phyloP scores from a whole-genome alignment of 306 rosid genomes.

The Elaeagnus macrophylla region DNA sequence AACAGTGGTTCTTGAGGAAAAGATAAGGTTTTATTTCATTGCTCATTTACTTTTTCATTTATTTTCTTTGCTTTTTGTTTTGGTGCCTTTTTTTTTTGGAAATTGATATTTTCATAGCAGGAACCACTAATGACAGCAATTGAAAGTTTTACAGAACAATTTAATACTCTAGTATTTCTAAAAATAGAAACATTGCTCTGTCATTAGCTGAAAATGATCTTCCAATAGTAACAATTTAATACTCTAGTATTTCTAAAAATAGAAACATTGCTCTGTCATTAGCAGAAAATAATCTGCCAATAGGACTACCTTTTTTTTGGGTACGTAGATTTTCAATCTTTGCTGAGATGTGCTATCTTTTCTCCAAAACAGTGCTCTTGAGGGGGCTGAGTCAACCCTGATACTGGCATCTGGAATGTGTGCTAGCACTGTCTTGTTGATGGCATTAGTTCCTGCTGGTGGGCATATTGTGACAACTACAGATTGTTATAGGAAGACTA shows the following conservation, averaged over 20 bases:
- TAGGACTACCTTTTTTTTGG: too few species aligned
- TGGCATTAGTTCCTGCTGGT: conserved; percentile 95
- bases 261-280: too few species aligned
- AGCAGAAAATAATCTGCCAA: too few species aligned
- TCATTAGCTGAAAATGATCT: too few species aligned
- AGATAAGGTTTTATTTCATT: conserved; percentile 58
- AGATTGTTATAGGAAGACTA: conserved; percentile 90
- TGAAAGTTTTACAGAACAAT: too few species aligned
- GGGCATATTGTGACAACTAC: conserved; percentile 97
- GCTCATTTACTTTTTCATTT: background rate
- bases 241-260: too few species aligned
- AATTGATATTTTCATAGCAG: too few species aligned
- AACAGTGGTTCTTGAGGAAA: conserved; percentile 77
- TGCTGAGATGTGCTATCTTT: conserved; percentile 2
- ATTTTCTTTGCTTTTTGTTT: background rate
- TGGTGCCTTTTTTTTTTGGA: background rate
- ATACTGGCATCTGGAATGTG: conserved; percentile 92
- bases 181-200: too few species aligned
- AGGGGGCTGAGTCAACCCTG: conserved; percentile 97
- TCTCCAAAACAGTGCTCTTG: conserved; percentile 57
- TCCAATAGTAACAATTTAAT: too few species aligned
- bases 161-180: too few species aligned
- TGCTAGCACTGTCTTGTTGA: conserved; percentile 65
- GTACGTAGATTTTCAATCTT: conserved; percentile 5
- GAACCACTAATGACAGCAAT: too few species aligned